These are phyloP conservation scores for Phytophthora quininea DNA, from an alignment of 352 stramenopile species.

Conservation along the genomic window DNA sequence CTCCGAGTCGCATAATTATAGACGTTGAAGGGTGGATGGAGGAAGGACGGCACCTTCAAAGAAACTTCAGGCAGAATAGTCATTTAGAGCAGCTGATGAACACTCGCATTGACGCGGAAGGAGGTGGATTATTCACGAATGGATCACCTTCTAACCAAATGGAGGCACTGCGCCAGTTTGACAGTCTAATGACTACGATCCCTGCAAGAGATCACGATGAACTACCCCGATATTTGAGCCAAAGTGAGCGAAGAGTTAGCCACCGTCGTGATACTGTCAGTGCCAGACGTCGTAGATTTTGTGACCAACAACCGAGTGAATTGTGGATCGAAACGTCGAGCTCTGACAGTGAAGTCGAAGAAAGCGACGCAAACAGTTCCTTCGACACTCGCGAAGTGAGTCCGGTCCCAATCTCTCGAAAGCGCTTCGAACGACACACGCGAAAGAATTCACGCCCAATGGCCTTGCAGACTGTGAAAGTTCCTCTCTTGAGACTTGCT, in stretches of 20 bases:
- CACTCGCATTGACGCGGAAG: constrained; percentile 5
- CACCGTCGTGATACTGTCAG: background rate
- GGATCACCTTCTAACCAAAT: background rate
- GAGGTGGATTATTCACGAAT: background rate
- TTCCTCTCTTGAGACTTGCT: too few relatives aligned
- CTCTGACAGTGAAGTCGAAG: too few relatives aligned
- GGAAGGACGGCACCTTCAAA: constrained; percentile 23
- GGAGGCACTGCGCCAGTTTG: constrained; percentile 16
- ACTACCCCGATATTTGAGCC: too few relatives aligned
- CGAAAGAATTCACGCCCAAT: too few relatives aligned
- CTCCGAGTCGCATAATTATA: constrained; percentile 13
- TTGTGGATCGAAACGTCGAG: too few relatives aligned
- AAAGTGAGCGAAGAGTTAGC: background rate
- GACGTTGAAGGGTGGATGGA: constrained; percentile 51
- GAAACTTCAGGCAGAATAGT: constrained; percentile 2
- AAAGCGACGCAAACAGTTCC: too few relatives aligned
- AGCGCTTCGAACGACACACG: too few relatives aligned
- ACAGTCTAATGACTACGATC: constrained; percentile 10
- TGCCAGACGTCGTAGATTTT: too few relatives aligned
- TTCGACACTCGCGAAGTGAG: too few relatives aligned
- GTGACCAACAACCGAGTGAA: too few relatives aligned
- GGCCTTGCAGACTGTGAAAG: too few relatives aligned
- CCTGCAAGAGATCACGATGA: background rate
- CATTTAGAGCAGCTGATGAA: constrained; percentile 21
- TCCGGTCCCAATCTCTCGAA: too few relatives aligned